Evolutionary conservation across 257 asterid genomes (phyloP).

Genomic region (Prunella vulgaris): DNA sequence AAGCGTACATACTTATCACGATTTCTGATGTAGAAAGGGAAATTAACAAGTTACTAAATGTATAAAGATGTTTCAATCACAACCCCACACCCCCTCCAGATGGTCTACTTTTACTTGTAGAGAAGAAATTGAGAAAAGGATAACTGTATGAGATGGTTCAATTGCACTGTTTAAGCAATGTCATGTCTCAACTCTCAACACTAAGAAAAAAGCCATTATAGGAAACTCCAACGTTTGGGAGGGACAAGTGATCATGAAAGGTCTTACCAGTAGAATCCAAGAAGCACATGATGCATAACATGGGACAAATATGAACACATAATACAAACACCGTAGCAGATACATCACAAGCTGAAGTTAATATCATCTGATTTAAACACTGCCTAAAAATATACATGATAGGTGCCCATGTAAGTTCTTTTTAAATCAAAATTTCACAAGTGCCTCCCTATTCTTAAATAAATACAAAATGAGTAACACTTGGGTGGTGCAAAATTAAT

Average conservation of each 20-base stretch:
- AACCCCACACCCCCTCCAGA: not conserved
- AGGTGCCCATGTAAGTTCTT: not conserved
- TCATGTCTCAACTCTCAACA: conserved; percentile 15
- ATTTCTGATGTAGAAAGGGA: not conserved
- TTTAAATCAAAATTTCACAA: conserved; percentile 9
- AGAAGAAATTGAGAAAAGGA: conserved; percentile 12
- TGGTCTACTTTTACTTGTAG: not conserved
- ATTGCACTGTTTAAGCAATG: conserved; percentile 14
- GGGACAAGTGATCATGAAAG: conserved; percentile 38
- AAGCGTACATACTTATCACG: not conserved
- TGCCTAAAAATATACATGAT: not conserved
- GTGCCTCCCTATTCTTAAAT: not conserved
- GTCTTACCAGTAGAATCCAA: conserved; percentile 37
- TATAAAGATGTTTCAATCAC: not conserved
- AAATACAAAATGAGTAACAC: not conserved
- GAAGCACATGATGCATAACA: conserved; percentile 40
- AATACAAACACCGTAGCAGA: conserved; percentile 19
- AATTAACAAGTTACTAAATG: not conserved
- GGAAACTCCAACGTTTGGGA: conserved; percentile 24
- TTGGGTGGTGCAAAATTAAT: no score
- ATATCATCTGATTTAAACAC: conserved; percentile 14
- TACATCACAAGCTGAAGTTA: conserved; percentile 12
- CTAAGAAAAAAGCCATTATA: conserved; percentile 11
- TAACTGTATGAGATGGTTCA: conserved; percentile 13
- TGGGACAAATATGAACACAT: conserved; percentile 28